These are phyloP conservation scores for Tricholoma flavovirens DNA, from an alignment of 768 basidiomycete genomes.

Conservation along the genomic window DNA sequence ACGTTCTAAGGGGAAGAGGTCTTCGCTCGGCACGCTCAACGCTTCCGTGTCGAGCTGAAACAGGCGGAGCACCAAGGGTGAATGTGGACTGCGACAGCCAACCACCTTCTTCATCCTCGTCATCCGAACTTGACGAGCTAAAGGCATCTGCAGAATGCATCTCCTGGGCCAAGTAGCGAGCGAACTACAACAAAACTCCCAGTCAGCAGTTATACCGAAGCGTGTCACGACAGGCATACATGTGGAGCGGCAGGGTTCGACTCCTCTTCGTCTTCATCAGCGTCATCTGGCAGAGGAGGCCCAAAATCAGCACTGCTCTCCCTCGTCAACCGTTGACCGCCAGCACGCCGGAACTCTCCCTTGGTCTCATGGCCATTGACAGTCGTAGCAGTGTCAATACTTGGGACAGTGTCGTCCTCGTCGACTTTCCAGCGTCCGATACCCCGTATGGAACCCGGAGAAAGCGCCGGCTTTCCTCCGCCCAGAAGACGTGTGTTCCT, in stretches of 20 bases:
- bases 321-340: conserved; percentile 34
- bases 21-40: conserved; percentile 40
- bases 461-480: conserved; percentile 72
- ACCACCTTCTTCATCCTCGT: conserved; percentile 75
- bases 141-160: conserved; percentile 59
- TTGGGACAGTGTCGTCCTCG: conserved; percentile 40
- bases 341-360: conserved; percentile 56
- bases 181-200: conserved; percentile 48
- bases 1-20: conserved; percentile 29
- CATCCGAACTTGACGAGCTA: conserved; percentile 50
- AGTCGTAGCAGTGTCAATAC: conserved; percentile 15
- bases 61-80: conserved; percentile 44
- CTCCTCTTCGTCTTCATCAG: conserved; percentile 34
- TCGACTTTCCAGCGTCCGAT: conserved; percentile 62
- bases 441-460: conserved; percentile 23
- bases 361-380: conserved; percentile 24
- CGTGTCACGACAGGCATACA: conserved; percentile 25
- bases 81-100: conserved; percentile 82
- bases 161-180: conserved; percentile 71
- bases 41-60: conserved; percentile 39
- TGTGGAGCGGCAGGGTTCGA: conserved; percentile 30
- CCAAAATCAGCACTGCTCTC: conserved; percentile 66
- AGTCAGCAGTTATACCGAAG: conserved; percentile 4
- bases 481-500: conserved; percentile 77
- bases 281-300: conserved; percentile 40